A percentile compares a stretch with the other conserved stretches of the same genome.
Evolutionary conservation across 257 asterid genomes (phyloP).

Genomic region (Craterostigma plantagineum): DNA sequence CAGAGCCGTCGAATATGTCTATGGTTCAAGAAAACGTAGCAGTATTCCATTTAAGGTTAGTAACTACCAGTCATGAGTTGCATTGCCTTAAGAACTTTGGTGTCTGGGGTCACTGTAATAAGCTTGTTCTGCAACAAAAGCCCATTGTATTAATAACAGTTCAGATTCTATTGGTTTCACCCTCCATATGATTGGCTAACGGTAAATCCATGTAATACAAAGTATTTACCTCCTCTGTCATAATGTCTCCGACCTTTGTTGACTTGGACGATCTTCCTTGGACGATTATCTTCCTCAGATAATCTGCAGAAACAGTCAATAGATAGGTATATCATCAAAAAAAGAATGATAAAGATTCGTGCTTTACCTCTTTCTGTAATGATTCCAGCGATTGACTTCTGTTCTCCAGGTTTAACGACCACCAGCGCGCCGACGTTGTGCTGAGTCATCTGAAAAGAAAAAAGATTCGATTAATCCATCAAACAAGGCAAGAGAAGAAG

Average conservation of each 20-base stretch:
- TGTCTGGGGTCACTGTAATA: conserved; percentile 68
- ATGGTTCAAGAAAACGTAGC: neutral
- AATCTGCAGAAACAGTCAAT: conserved; percentile 29
- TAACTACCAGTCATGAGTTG: conserved; percentile 77
- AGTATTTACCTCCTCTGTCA: conserved; percentile 89
- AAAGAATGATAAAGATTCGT: neutral
- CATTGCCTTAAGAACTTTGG: conserved; percentile 90
- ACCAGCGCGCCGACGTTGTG: conserved; percentile 99
- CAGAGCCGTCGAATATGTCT: neutral
- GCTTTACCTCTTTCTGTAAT: conserved; percentile 41
- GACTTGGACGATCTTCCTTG: conserved; percentile 96
- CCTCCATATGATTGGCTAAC: neutral
- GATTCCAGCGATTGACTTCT: conserved; percentile 71
- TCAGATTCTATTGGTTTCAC: conserved; percentile 4
- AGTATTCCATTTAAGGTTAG: neutral
- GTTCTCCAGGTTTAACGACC: conserved; percentile 82
- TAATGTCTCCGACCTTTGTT: conserved; percentile 91
- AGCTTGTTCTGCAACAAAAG: conserved; percentile 67
- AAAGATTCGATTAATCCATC: too few species aligned
- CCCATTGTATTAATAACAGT: neutral
- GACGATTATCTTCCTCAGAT: conserved; percentile 85
- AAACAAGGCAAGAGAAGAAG: too few species aligned
- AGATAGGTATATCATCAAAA: neutral
- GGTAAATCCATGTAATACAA: neutral
- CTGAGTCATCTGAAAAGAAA: conserved; percentile 65